Base-by-base conservation (phyloP, 371 early-diverging fungal genomes). In the Mortierella sp. region DNA sequence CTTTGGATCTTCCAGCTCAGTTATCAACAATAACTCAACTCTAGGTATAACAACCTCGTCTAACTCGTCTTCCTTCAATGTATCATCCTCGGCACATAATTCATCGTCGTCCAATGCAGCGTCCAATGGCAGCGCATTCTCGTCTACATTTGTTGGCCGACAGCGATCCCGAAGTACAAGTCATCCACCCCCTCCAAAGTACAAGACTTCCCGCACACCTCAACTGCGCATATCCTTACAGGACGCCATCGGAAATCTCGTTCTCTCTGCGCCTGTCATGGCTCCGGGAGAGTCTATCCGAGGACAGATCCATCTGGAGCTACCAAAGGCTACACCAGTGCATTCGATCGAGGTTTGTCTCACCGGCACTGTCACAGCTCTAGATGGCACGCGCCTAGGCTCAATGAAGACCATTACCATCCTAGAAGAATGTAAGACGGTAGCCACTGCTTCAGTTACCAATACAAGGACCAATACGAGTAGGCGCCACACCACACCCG, bases 211-310 rank as follows among this genome's bases (percentile, higher is more conserved):
- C 30, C 64, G 70, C 31, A 76, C 76, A 26, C 76, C 76, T 12
- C 76, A 76, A 24, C 61, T 76, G 41, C 76, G 76, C 61, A 69
- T 76, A 49, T 76, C 76, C 0, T 50, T 76, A 19, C 76, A 76
- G 57, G 76, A 76, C 46, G 34, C 57, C 15, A 27, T 48, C 9
- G 76, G 76, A 23, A 69, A 69, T 42, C 56, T 60, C 9, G 65
- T 64, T 14, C 61, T 76, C 19, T 76, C 76, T 1, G 52, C 76
- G 17, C 76, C 76, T 3, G 76, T 76, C 9, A 76, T 76, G 76
- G 76, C 76, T 2, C 76, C 76, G 26, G 76, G 76, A 21, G 76
- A 76, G 37, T 76, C 76, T 7, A 65, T 76, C 34, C 69, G 76
- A 32, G 76, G 76, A 0, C 76, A 76, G 46, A 76, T 76, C 30